Base-by-base conservation (phyloP, 305 asterid genomes). In the Plantago rigida region DNA sequence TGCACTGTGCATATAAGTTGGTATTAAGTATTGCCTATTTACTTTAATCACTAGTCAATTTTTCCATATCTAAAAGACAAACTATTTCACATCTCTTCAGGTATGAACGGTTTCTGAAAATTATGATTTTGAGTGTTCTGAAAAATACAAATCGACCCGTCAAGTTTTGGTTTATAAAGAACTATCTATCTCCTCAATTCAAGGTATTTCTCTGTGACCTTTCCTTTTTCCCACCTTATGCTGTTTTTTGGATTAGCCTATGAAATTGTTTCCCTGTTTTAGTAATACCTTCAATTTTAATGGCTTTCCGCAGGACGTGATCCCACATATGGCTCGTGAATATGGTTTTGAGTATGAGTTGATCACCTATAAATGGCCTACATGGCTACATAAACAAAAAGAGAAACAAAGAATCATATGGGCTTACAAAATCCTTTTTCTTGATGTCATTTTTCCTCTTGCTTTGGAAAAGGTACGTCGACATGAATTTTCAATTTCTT, bases 121-220 rank as follows among this genome's bases (percentile, higher is more conserved):
- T 89, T 68, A 93, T 89, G 99, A 89, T 93, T 56, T 78, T 89
- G 42, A 93, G 92, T 73, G 97, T 93, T 70, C 89, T 89, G 81
- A 87, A 89, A 78, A 84, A 85, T 69, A 87, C 99, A 8, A 64
- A 75, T 10, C 85, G 97, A 53, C 97, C 99, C 13, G 96, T 89
- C 68, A 93, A 89, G 78, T 89, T 87, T 77, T 93, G 99, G 99
- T 93, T 93, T 73, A 93, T 93, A 77, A 93, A 93, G 91, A 93
- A 89, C 74, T 93, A 93, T 69, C 95, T 93, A 57, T 93, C 99
- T 68, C 99, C 99, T 36, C 99, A 85, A 70, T 93, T 93, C 81
- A 93, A 93, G 99, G 99, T 89, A 67, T 10, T 51, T 26, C 44
- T 12, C 56, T 56, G 13, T 41, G 55, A 26, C 57, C 19, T 61